Evolutionary conservation across 1,284 basidiomycete species (phyloP).

Genomic region (Hemileia vastatrix): DNA sequence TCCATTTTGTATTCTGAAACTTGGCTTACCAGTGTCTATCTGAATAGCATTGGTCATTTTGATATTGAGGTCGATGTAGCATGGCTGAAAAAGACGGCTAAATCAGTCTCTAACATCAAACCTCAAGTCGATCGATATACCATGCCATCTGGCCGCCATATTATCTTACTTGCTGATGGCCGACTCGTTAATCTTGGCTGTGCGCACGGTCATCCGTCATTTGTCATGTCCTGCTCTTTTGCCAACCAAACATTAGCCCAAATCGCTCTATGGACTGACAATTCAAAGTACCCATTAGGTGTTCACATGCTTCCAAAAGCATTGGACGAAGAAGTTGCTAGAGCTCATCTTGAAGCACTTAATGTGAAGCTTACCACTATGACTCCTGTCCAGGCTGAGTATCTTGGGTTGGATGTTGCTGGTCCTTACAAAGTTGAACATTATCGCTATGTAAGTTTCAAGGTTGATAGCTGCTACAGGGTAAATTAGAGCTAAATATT

Average conservation of each 20-base stretch:
- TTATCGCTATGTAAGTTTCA: conserved; percentile 40
- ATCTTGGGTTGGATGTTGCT: conserved; percentile 78
- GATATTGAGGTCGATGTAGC: conserved; percentile 98
- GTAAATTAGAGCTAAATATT: too few relatives aligned
- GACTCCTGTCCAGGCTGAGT: conserved; percentile 66
- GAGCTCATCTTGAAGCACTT: conserved; percentile 81
- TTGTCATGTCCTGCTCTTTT: conserved; percentile 99
- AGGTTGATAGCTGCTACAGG: too few relatives aligned
- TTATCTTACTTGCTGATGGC: conserved; percentile 95
- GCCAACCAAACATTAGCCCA: conserved; percentile 97
- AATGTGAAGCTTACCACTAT: conserved; percentile 88
- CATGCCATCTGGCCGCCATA: conserved; percentile 77
- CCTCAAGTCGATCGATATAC: conserved; percentile 98
- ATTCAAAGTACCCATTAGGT: conserved; percentile 70
- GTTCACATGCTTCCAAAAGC: conserved; percentile 84
- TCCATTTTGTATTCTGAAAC: neutral
- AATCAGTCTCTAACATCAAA: conserved; percentile 81
- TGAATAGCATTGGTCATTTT: conserved; percentile 82
- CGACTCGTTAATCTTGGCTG: conserved; percentile 95
- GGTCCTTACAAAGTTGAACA: conserved; percentile 69
- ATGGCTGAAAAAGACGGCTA: conserved; percentile 92
- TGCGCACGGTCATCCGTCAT: conserved; percentile 50
- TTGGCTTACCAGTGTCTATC: neutral
- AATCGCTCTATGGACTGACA: conserved; percentile 93
- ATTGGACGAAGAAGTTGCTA: conserved; percentile 97